Evolutionary conservation across 176 grass and related monocot species (phyloP), one percentile per base, ranked within the genome.

Genomic region (Zizania latifolia): DNA sequence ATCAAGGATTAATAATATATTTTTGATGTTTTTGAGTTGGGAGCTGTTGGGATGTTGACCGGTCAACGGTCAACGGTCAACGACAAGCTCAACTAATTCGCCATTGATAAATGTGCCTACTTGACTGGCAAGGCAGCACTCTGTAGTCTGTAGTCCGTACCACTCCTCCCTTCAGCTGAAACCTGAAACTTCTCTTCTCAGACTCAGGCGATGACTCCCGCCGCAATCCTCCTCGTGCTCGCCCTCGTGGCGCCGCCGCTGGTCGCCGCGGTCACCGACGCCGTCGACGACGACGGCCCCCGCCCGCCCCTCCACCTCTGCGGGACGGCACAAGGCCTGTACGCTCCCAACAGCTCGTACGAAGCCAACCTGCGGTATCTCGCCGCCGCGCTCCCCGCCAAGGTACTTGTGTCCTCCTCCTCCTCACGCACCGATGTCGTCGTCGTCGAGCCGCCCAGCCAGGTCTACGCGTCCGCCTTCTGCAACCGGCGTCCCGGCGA

Each of bases 301-400:
- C 21, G n/a, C 57, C 10, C 34, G 30, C 41, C 44, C 4, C 17
- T 44, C 32, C 58, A 81, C 68, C 6, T 27, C 26, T 81, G 68
- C 79, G 44, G 68, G 36, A 19, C 38, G 10, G 43, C 4, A 15
- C 57, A 72, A 13, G 68, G 79, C 31, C 34, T 10, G 32, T 93
- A 65, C 78, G 41, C 72, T 27, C 72, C 56, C 10, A 76, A 79
- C 48, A 82, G 84, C 68, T 62, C 76, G 34, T 93, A 85, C 72
- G 37, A 77, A n/a, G 39, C 81, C 31, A 93, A 85, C 55, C 86
- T 93, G 33, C 33, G 46, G 31, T 16, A 0, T 14, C 72, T 90
- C 11, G 62, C 86, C 55, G 68, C 77, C 36, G 27, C 31, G 27
- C 68, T 92, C 51, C 31, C 82, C 48, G 28, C 68, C 63, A 22